Evolutionary conservation across 805 yeast genomes (phyloP), one percentile per base, ranked within the genome.

Genomic region (Saccharomyces kudriavzevii): DNA sequence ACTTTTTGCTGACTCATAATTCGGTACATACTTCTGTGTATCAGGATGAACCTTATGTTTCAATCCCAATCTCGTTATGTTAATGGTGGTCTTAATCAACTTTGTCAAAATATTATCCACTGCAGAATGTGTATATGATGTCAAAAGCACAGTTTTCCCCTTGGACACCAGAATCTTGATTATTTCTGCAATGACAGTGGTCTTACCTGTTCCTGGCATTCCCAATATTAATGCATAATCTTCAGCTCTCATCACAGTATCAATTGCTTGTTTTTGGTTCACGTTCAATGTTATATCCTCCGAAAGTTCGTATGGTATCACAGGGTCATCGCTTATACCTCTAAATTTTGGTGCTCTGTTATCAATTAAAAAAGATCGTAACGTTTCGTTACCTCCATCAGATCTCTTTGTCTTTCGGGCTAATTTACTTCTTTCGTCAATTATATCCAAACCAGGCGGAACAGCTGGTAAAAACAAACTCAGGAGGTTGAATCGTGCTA

Each of bases 161-260:
- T 77, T 76, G 1, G 71, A 69, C 2, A 62, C 85, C 28, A 94
- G 66, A 45, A 79, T 72, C 54, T 78, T 76, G 46, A 91, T 84
- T 17, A 94, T 62, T 48, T 84, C 83, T 0, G 95, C 86, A 52
- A 94, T 90, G 0, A 91, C 87, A 0, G 98, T 89, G 1, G 97
- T 89, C 64, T 89, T 89, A 9, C 97, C 99, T 0, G 98, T 94
- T 3, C 99, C 99, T 0, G 99, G 99, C 99, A 94, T 94, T 0
- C 99, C 99, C 55, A 92, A 71, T 20, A 94, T 79, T 60, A 94
- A 74, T 3, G 91, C 76, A 64, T 88, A 94, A 65, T 91, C 96
- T 51, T 82, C 66, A 0, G 94, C 78, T 14, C 76, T 68, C 49
- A 89, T 65, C 0, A 84, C 88, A 55, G 76, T 79, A 14, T 81